Evolutionary conservation across 108 stramenopile species (phyloP).

Genomic region (Skeletonema tropicum): DNA sequence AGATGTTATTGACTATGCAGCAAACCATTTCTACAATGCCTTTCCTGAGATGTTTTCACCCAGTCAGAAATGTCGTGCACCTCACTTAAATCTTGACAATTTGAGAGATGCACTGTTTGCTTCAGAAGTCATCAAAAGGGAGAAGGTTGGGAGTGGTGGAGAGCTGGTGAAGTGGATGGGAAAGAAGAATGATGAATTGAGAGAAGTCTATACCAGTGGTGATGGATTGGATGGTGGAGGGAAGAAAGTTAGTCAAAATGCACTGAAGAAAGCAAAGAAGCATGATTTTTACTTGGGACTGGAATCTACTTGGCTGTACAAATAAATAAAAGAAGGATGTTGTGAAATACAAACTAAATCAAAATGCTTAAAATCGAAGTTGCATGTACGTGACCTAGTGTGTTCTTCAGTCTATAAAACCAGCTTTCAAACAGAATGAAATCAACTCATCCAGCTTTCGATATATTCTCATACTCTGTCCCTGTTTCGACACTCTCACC

Average conservation of each 20-base stretch:
- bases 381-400: not conserved
- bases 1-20: conserved; percentile 67
- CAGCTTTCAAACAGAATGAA: conserved; percentile 71
- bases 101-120: conserved; percentile 86
- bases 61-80: conserved; percentile 74
- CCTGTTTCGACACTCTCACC: conserved; percentile 66
- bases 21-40: conserved; percentile 45
- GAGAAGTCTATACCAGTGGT: conserved; percentile 21
- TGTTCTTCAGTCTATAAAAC: conserved; percentile 56
- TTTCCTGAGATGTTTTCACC: conserved; percentile 87
- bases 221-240: not conserved
- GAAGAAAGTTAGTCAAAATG: conserved; percentile 39
- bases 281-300: conserved; percentile 84
- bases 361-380: not conserved
- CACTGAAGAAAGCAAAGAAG: conserved; percentile 72
- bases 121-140: conserved; percentile 61
- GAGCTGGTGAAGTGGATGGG: conserved; percentile 63
- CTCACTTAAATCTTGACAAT: conserved; percentile 88
- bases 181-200: conserved; percentile 58
- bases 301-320: conserved; percentile 69
- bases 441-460: conserved; percentile 63
- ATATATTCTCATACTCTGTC: conserved; percentile 84
- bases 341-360: not conserved
- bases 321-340: conserved; percentile 46
- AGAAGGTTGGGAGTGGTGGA: conserved; percentile 52